Base-by-base conservation (phyloP, 2,329 filamentous ascomycete species). In the Scytalidium lignicola region DNA sequence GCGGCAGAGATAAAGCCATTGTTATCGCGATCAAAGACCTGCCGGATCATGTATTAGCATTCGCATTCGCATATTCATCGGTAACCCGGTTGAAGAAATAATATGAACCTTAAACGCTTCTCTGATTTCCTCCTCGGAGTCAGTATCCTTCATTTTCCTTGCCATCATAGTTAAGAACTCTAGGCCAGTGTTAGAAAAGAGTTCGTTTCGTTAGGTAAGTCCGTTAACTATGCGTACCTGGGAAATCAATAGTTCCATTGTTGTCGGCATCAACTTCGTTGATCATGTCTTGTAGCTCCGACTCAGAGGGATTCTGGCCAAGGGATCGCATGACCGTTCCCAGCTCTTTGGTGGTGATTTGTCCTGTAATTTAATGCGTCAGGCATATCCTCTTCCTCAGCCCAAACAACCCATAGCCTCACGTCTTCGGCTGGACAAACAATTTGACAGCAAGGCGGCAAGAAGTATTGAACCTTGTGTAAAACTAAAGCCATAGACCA, bases 161-260 rank as follows among this genome's bases (percentile, higher is more conserved):
- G 88, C 88, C 88, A 93, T 93, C 88, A 93, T 93, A 56, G 88
- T 93, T 54, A 93, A 76, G 72, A 93, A 93, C 67, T 93, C 88
- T 92, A 65, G 41, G 47, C 51, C 47, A n/a, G 19, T 28, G 32
- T 58, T 47, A 54, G 61, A 68, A 5, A 37, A n/a, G 4, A 4
- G 32, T 37, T 37, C 32, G 5, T 17, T 37, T 37, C 4, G 4
- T 37, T 5, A 37, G 15, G 15, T 37, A n/a, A 4, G 15, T n/a
- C 10, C 5, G n/a, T 15, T 37, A 37, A 15, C 32, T n/a, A n/a
- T 54, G 59, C 80, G 62, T 80, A 92, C 88, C 88, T 65, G 88
- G 88, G 70, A 93, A 93, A 69, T 93, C 88, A 65, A 93, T 93
- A 60, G 88, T 93, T 72, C 88, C 88, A 66, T 92, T 93, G 80